A percentile compares a stretch with the other conserved stretches of the same genome.
Conservation (phyloP, 768 basidiomycete genomes). For the Russula dissimulans region DNA sequence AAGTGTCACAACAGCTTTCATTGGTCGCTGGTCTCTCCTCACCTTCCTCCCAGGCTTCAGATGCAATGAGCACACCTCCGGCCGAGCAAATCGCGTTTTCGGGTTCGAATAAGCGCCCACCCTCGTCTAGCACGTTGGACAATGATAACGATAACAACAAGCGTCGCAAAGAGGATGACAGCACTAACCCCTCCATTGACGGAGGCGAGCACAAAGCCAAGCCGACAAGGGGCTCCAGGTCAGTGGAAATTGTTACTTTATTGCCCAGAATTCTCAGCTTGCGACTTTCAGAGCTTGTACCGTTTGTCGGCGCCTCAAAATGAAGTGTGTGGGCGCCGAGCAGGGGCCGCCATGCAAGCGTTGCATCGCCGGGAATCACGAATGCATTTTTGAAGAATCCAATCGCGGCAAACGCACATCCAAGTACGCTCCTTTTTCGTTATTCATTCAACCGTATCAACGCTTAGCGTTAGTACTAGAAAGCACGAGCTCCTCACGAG, state of each 20-base stretch:
- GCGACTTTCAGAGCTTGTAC: constrained; percentile 66
- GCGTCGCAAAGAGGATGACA: constrained; percentile 47
- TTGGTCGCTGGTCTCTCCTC: constrained; percentile 58
- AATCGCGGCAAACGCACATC: constrained; percentile 87
- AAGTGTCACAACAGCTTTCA: constrained; percentile 41
- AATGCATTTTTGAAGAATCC: constrained; percentile 95
- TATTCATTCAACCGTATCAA: constrained; percentile 19
- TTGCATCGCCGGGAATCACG: constrained; percentile 67
- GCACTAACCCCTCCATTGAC: constrained; percentile 41
- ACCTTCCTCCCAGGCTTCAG: constrained; percentile 73
- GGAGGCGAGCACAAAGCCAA: constrained; percentile 61
- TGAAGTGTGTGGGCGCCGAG: constrained; percentile 89
- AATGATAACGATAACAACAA: constrained; percentile 39
- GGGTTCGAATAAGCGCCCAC: constrained; percentile 22
- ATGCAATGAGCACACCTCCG: constrained; percentile 65
- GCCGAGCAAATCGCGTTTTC: constrained; percentile 49
- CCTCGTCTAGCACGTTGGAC: constrained; percentile 33
- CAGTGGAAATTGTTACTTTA: neutral
- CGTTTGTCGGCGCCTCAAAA: constrained; percentile 84
- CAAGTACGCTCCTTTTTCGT: constrained; percentile 42
- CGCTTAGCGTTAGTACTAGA: constrained; percentile 36
- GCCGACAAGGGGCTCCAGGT: constrained; percentile 82
- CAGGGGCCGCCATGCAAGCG: constrained; percentile 89
- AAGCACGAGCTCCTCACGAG: constrained; percentile 77
- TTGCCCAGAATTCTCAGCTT: constrained; percentile 16